Evolutionary conservation across 2,329 filamentous ascomycete genomes (phyloP).

Genomic region (Sporothrix schenckii): DNA sequence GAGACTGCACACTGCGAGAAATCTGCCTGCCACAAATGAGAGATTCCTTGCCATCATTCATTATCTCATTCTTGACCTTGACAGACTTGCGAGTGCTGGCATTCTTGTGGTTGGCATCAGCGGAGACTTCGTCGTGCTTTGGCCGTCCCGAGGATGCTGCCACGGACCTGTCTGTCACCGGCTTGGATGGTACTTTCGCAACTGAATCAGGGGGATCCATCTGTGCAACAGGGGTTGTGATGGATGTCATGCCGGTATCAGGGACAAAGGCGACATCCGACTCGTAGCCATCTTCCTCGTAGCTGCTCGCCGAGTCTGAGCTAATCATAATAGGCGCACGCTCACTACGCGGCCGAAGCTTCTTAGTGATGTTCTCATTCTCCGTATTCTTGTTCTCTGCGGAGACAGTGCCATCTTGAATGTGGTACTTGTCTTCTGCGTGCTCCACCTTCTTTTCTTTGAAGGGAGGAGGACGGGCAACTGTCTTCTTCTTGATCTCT

Average conservation of each 20-base stretch:
- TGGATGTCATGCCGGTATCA: not conserved
- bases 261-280: not conserved
- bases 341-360: constrained; percentile 26
- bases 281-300: not conserved
- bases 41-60: not conserved
- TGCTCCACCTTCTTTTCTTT: not conserved
- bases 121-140: not conserved
- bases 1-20: not conserved
- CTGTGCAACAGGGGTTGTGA: constrained; percentile 13
- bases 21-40: not conserved
- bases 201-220: not conserved
- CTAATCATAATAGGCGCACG: constrained; percentile 32
- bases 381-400: too few relatives aligned
- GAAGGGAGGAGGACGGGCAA: not conserved
- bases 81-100: not conserved
- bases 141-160: not conserved
- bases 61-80: not conserved
- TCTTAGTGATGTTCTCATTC: constrained; percentile 19
- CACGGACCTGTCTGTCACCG: not conserved
- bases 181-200: not conserved
- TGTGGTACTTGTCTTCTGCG: constrained; percentile 6
- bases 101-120: not conserved
- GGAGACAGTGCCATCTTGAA: not conserved
- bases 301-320: constrained; percentile 26
- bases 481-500: constrained; percentile 17